phyloP scores from a whole-genome alignment of 805 yeast species.

The Monosporozyma unispora region DNA sequence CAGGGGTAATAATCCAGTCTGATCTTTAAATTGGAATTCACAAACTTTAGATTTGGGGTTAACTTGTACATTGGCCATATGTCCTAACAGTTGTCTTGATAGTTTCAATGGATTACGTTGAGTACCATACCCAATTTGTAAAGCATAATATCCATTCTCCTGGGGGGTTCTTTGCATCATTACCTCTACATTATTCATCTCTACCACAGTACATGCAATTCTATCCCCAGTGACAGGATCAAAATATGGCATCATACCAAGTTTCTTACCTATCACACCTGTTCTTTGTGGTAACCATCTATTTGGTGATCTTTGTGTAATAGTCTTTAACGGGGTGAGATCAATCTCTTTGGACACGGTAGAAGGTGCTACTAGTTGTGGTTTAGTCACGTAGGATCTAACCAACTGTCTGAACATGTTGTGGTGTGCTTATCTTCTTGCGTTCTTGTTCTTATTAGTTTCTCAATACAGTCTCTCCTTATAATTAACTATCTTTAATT shows the following conservation, averaged over 20 bases:
- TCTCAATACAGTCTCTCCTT: no score
- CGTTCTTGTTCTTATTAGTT: not conserved
- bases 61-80: constrained; percentile 67
- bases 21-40: constrained; percentile 73
- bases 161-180: constrained; percentile 57
- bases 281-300: constrained; percentile 68
- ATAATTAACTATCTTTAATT: no score
- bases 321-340: constrained; percentile 19
- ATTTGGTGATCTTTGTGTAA: constrained; percentile 30
- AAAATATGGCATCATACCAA: constrained; percentile 86
- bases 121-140: constrained; percentile 77
- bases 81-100: constrained; percentile 60
- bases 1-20: constrained; percentile 55
- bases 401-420: not conserved
- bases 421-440: not conserved
- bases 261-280: constrained; percentile 74
- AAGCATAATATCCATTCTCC: constrained; percentile 76
- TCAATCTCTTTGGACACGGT: constrained; percentile 22
- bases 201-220: constrained; percentile 78
- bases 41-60: constrained; percentile 70
- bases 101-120: constrained; percentile 49
- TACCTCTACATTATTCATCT: constrained; percentile 84
- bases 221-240: constrained; percentile 56
- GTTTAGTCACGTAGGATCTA: not conserved
- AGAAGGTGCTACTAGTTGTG: not conserved